Evolutionary conservation across 2,329 filamentous ascomycete species (phyloP).

Genomic region (Hypoxylon sp.): DNA sequence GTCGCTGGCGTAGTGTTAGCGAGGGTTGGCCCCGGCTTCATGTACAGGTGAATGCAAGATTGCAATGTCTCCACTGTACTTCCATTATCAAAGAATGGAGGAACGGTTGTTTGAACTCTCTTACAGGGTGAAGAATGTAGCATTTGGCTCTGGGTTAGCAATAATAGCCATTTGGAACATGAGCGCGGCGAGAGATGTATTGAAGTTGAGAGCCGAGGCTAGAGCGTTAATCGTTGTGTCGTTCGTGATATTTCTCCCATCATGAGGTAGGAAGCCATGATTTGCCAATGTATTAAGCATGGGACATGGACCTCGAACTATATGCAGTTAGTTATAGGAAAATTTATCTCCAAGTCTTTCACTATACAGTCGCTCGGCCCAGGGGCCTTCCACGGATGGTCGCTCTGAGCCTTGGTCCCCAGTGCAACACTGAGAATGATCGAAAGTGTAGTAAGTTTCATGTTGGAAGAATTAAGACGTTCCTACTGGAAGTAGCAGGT

Average conservation of each 20-base stretch:
- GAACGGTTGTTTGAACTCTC: not conserved
- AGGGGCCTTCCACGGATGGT: conserved; percentile 24
- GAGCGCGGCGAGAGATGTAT: conserved; percentile 55
- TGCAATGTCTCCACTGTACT: not conserved
- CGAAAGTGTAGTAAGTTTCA: conserved; percentile 11
- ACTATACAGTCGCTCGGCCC: conserved; percentile 35
- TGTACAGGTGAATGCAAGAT: conserved; percentile 21
- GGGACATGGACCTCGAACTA: conserved; percentile 62
- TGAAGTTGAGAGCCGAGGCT: conserved; percentile 60
- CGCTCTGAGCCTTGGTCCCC: conserved; percentile 2
- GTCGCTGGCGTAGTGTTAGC: conserved; percentile 46
- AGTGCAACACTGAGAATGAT: conserved; percentile 7
- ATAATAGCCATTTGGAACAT: conserved; percentile 62
- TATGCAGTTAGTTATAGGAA: conserved; percentile 14
- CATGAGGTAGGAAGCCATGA: conserved; percentile 63
- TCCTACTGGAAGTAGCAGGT: not conserved
- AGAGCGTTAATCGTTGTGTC: conserved; percentile 58
- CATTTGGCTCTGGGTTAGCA: conserved; percentile 61
- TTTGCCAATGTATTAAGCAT: conserved; percentile 68
- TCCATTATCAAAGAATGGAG: not conserved
- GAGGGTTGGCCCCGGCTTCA: not conserved
- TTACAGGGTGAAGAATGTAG: conserved; percentile 59
- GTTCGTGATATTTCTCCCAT: conserved; percentile 60
- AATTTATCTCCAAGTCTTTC: not conserved
- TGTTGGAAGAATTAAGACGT: not conserved